A percentile compares a stretch with the other conserved stretches of the same genome.
Conservation (phyloP, 164 flowering plant genomes). For the Vitis amurensis region DNA sequence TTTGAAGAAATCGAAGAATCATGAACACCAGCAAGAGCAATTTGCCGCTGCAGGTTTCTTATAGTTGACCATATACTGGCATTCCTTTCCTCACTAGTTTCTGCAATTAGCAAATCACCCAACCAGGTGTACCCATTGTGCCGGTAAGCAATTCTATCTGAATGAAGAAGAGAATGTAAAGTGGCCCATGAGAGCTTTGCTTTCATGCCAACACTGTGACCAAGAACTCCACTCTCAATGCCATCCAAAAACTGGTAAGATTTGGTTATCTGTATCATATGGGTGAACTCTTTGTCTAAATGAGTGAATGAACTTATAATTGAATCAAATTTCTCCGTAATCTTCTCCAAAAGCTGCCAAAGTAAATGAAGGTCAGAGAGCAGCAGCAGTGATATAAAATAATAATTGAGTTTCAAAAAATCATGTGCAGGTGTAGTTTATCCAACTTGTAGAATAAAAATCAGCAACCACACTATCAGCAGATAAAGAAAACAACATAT, state of each 20-base stretch:
- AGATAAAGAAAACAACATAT: neutral
- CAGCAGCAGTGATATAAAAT: neutral
- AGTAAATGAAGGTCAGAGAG: slow-evolving; percentile 7
- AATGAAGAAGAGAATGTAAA: slow-evolving; percentile 96
- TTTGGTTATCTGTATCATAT: slow-evolving; percentile 71
- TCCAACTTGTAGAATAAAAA: too few relatives aligned
- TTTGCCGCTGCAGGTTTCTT: slow-evolving; percentile 57
- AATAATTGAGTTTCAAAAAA: too few relatives aligned
- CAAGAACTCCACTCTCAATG: slow-evolving; percentile 42
- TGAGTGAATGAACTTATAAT: slow-evolving; percentile 71
- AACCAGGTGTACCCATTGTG: slow-evolving; percentile 93
- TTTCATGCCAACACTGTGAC: slow-evolving; percentile 36
- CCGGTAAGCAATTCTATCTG: slow-evolving; percentile 72
- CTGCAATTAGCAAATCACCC: slow-evolving; percentile 82
- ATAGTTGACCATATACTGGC: slow-evolving; percentile 58
- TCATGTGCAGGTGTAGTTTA: too few relatives aligned
- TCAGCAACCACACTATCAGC: too few relatives aligned
- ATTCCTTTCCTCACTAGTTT: slow-evolving; percentile 58
- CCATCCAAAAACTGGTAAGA: slow-evolving; percentile 52
- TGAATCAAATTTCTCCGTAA: slow-evolving; percentile 62
- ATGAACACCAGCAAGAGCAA: slow-evolving; percentile 54
- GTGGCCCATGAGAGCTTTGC: slow-evolving; percentile 82
- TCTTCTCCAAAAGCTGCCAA: slow-evolving; percentile 81
- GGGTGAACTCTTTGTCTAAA: slow-evolving; percentile 73
- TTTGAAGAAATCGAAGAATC: slow-evolving; percentile 60